Conservation (phyloP, 2,329 filamentous ascomycete species). For the Stagonosporopsis chrysanthemi region DNA sequence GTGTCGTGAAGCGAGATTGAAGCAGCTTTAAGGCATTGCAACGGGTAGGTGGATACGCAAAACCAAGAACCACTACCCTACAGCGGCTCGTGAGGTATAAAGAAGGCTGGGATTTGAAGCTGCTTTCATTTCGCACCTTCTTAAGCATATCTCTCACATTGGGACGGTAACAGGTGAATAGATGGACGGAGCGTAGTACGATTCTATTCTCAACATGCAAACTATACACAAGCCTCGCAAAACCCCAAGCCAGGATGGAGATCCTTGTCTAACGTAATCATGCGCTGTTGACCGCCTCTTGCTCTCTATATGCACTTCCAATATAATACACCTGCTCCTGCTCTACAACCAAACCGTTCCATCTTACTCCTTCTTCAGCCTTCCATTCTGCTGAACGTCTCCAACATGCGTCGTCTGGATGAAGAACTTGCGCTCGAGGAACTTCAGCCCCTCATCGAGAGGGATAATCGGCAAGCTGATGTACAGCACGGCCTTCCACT, state of each 20-base stretch:
- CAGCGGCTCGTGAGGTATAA: no score
- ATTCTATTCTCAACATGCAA: slow-evolving; percentile 14
- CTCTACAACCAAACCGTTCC: neutral
- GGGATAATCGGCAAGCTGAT: slow-evolving; percentile 92
- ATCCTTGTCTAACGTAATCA: neutral
- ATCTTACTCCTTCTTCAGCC: slow-evolving; percentile 36
- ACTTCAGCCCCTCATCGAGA: slow-evolving; percentile 86
- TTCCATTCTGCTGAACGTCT: slow-evolving; percentile 29
- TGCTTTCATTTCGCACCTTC: neutral
- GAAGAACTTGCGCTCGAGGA: slow-evolving; percentile 64
- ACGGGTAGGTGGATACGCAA: no score
- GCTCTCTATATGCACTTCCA: slow-evolving; percentile 7
- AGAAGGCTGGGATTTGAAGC: no score
- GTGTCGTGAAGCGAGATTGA: no score
- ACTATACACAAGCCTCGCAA: slow-evolving; percentile 11
- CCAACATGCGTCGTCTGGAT: slow-evolving; percentile 34
- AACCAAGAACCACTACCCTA: no score
- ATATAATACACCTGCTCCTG: neutral
- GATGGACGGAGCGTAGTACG: slow-evolving; percentile 7
- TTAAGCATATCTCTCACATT: neutral
- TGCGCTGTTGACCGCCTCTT: neutral
- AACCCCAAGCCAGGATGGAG: neutral
- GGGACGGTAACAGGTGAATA: neutral
- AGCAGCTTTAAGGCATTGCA: no score
- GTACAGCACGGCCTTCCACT: slow-evolving; percentile 89